A percentile compares a stretch with the other conserved stretches of the same genome.
These are phyloP conservation scores for Globisporangium ultimum DNA, from an alignment of 352 stramenopile genomes.

Conservation along the genomic window DNA sequence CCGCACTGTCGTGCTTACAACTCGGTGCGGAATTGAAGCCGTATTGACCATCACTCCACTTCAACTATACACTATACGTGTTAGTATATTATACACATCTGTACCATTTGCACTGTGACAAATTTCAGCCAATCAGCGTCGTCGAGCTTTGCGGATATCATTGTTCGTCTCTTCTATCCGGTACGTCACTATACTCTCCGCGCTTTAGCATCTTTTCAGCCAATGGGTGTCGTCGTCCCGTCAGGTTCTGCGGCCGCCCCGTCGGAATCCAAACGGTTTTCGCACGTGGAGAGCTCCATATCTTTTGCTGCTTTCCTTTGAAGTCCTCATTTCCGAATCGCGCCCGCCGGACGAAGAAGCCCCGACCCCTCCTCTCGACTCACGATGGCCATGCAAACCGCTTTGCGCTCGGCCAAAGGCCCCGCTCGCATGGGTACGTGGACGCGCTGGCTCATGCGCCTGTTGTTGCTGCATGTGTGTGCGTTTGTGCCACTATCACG, in stretches of 20 bases:
- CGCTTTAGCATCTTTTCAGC: conserved; percentile 1
- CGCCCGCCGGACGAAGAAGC: background rate
- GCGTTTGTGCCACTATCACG: background rate
- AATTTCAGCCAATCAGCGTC: conserved; percentile 26
- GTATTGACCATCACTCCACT: conserved; percentile 25
- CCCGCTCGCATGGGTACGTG: conserved; percentile 75
- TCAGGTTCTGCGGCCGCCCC: conserved; percentile 1
- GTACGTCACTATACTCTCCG: conserved; percentile 19
- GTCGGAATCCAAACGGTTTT: conserved; percentile 11
- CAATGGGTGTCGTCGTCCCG: no score
- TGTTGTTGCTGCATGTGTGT: background rate
- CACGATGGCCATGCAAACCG: conserved; percentile 54
- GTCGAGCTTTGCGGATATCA: conserved; percentile 31
- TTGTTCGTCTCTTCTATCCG: conserved; percentile 28
- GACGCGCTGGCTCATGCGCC: conserved; percentile 35
- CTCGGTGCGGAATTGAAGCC: no score
- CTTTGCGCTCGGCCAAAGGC: conserved; percentile 65
- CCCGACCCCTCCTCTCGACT: background rate
- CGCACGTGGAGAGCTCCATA: conserved; percentile 2
- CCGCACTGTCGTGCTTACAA: no score
- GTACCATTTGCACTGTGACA: conserved; percentile 20
- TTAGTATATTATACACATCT: no score
- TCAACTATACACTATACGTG: no score
- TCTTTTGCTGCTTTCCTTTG: background rate
- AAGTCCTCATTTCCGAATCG: conserved; percentile 10